Evolutionary conservation across 495 filamentous ascomycete genomes (phyloP), one percentile per base, ranked within the genome.

Genomic region (Cercophora newfieldiana): DNA sequence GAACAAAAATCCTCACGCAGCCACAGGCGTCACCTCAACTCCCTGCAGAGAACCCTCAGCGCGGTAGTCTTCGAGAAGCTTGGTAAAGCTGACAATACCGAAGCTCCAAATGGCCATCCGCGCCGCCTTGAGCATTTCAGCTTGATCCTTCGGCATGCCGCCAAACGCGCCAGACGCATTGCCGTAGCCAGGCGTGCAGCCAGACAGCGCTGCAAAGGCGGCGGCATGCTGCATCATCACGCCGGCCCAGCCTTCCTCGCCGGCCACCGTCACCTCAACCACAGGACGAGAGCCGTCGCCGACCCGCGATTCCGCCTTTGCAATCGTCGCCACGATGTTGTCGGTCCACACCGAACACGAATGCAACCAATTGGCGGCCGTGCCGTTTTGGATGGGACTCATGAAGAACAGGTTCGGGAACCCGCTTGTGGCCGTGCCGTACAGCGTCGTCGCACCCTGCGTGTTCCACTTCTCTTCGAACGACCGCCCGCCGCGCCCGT

Each of bases 181-280:
- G 56, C 80, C 77, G 66, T 88, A 88, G 16, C 83, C 75, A 1
- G 87, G 86, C 7, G 85, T 88, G 74, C 87, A 90, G 16, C 79
- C 74, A 1, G 69, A 63, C 6, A 83, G 59, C 4, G 69, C 71
- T 1, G 76, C 75, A 50, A 83, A 75, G 19, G 71, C 77, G 1
- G 61, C 70, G 0, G 82, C 82, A 8, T 73, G 72, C 53, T 64
- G 59, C 67, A 82, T 25, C 28, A 86, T 76, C 66, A 77, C 71
- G 57, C 66, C 66, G 8, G 70, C 71, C 85, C 85, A 88, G 14
- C 72, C 74, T 63, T 85, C 82, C 65, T 82, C 80, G 3, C 75
- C 80, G 29, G 71, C 72, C 10, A 19, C 33, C 19, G 74, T 79
- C 0, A 82, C 76, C 68, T 85, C 86, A 65, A 84, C 69, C 1